Percentiles rank a stretch among this genome's conserved stretches.
Evolutionary conservation across 306 rosid species (phyloP).

Genomic region (Rosa multiflora): DNA sequence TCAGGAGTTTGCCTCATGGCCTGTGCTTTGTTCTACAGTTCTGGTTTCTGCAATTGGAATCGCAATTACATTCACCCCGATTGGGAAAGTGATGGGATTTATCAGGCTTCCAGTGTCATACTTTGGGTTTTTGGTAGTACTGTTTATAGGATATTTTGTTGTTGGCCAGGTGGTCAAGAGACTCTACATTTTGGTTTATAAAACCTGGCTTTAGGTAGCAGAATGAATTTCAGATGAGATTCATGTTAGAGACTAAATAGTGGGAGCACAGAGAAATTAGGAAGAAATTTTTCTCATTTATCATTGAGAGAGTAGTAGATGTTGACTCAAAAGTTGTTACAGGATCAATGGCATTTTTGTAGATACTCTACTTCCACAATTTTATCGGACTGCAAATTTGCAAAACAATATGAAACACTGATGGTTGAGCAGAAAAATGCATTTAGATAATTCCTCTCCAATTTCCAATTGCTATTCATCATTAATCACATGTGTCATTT

Average conservation of each 20-base stretch:
- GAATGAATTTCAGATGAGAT: not conserved
- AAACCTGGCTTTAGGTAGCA: constrained; percentile 62
- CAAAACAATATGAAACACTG: constrained; percentile 20
- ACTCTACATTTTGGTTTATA: constrained; percentile 52
- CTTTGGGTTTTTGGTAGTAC: constrained; percentile 53
- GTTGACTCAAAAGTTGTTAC: constrained; percentile 14
- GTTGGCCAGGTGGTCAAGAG: constrained; percentile 67
- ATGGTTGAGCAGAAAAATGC: constrained; percentile 20
- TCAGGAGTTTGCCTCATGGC: constrained; percentile 79
- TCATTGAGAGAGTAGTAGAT: constrained; percentile 22
- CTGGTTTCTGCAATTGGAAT: constrained; percentile 60
- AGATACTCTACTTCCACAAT: constrained; percentile 3
- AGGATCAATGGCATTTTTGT: constrained; percentile 14
- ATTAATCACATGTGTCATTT: constrained; percentile 12
- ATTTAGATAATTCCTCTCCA: constrained; percentile 23
- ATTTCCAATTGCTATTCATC: constrained; percentile 6
- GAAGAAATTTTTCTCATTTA: constrained; percentile 14
- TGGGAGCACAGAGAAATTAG: constrained; percentile 10
- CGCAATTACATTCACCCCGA: constrained; percentile 54
- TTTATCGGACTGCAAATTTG: constrained; percentile 25
- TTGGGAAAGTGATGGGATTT: constrained; percentile 57
- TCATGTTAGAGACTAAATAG: constrained; percentile 6
- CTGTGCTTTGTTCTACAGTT: constrained; percentile 68
- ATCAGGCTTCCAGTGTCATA: constrained; percentile 50
- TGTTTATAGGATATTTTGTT: constrained; percentile 58